Conservation (phyloP, 129 eudicot species). For the Escallonia rubra region DNA sequence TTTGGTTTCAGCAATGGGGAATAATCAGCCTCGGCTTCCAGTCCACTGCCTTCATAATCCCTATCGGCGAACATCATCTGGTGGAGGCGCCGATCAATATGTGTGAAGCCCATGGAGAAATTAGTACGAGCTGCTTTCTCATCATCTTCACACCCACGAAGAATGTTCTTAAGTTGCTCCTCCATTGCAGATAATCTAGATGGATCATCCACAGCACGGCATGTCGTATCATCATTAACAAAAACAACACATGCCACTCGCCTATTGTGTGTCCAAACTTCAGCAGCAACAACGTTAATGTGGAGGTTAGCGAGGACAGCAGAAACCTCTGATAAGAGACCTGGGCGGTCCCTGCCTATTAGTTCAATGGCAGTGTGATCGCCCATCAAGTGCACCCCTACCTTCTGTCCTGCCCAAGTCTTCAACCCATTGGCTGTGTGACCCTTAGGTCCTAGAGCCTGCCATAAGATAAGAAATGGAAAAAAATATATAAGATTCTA, state of each 20-base stretch:
- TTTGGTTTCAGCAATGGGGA: slow-evolving; percentile 38
- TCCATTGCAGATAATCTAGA: slow-evolving; percentile 60
- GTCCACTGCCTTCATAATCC: slow-evolving; percentile 58
- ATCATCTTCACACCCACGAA: slow-evolving; percentile 52
- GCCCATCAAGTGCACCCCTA: slow-evolving; percentile 66
- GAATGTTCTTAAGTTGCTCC: slow-evolving; percentile 75
- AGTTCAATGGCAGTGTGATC: slow-evolving; percentile 80
- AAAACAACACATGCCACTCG: slow-evolving; percentile 77
- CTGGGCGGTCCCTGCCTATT: slow-evolving; percentile 87
- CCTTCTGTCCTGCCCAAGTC: slow-evolving; percentile 54
- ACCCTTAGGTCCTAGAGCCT: slow-evolving; percentile 82
- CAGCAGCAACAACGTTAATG: slow-evolving; percentile 73
- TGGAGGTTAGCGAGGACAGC: slow-evolving; percentile 72
- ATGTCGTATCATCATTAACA: slow-evolving; percentile 51
- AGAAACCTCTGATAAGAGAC: slow-evolving; percentile 77
- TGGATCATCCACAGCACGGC: slow-evolving; percentile 48
- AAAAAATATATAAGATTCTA: slow-evolving; percentile 10
- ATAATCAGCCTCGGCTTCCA: slow-evolving; percentile 28
- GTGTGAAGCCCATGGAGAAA: slow-evolving; percentile 67
- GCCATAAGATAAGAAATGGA: slow-evolving; percentile 9
- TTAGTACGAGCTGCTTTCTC: slow-evolving; percentile 53
- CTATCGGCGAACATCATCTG: slow-evolving; percentile 90
- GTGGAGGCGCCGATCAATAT: slow-evolving; percentile 83
- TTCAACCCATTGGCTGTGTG: slow-evolving; percentile 44
- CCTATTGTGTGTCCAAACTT: slow-evolving; percentile 82